Evolutionary conservation across 768 basidiomycete genomes (phyloP).

Genomic region (Tricholoma sp.): DNA sequence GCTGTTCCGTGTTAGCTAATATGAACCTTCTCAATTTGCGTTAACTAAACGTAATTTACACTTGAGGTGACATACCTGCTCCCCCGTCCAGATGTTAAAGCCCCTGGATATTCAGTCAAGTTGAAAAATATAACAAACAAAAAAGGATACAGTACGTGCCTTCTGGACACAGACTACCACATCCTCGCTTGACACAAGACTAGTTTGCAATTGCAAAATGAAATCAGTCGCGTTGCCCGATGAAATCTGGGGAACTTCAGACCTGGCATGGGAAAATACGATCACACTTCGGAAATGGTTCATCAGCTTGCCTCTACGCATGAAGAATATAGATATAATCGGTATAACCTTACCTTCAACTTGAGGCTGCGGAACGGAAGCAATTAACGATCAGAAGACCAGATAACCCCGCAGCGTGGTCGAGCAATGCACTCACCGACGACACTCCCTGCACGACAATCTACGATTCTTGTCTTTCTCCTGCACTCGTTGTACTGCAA

Average conservation of each 20-base stretch:
- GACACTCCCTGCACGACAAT: constrained; percentile 48
- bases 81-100: constrained; percentile 58
- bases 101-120: constrained; percentile 30
- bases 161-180: constrained; percentile 58
- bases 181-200: constrained; percentile 64
- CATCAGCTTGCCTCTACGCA: not conserved
- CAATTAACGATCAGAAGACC: constrained; percentile 1
- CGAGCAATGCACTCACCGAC: constrained; percentile 28
- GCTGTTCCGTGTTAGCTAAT: constrained; percentile 61
- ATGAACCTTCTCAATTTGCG: constrained; percentile 42
- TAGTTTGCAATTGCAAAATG: constrained; percentile 14
- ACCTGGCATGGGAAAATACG: constrained; percentile 62
- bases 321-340: not conserved
- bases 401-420: not conserved
- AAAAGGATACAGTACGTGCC: constrained; percentile 27
- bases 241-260: constrained; percentile 3
- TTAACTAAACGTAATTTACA: not conserved
- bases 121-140: constrained; percentile 1
- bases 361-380: constrained; percentile 32
- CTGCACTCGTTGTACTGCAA: constrained; percentile 10
- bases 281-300: constrained; percentile 42
- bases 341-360: constrained; percentile 34
- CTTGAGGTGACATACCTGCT: constrained; percentile 41
- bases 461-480: constrained; percentile 43
- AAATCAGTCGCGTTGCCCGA: constrained; percentile 7